Percentiles rank a stretch among this genome's conserved stretches.
Evolutionary conservation across 805 yeast species (phyloP).

Genomic region (Saccharomycopsis babjevae): DNA sequence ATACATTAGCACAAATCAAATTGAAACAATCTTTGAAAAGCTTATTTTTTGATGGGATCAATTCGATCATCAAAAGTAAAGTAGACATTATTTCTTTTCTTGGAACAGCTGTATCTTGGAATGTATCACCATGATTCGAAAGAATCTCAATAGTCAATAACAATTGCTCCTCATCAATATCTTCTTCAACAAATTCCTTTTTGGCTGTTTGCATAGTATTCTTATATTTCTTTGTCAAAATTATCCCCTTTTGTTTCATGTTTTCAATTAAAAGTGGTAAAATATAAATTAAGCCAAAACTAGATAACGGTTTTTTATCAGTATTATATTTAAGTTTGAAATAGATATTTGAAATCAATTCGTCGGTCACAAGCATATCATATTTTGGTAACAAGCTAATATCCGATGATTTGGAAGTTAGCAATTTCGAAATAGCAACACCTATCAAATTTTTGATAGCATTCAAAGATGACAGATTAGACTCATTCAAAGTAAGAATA

Average conservation of each 20-base stretch:
- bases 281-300: slow-evolving; percentile 57
- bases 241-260: slow-evolving; percentile 46
- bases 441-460: slow-evolving; percentile 47
- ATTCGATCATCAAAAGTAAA: slow-evolving; percentile 48
- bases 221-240: not conserved
- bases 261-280: slow-evolving; percentile 67
- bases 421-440: slow-evolving; percentile 54
- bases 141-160: slow-evolving; percentile 68
- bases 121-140: slow-evolving; percentile 54
- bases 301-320: slow-evolving; percentile 62
- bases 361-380: slow-evolving; percentile 26
- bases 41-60: slow-evolving; percentile 66
- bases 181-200: slow-evolving; percentile 70
- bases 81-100: slow-evolving; percentile 53
- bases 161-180: slow-evolving; percentile 80
- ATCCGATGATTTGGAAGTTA: slow-evolving; percentile 21
- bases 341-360: slow-evolving; percentile 52
- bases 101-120: slow-evolving; percentile 59
- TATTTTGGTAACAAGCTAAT: slow-evolving; percentile 30
- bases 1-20: slow-evolving; percentile 65
- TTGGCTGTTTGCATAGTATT: not conserved
- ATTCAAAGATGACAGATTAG: slow-evolving; percentile 34
- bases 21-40: slow-evolving; percentile 74
- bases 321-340: slow-evolving; percentile 67
- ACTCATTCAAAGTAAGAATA: slow-evolving; percentile 29